Evolutionary conservation across 257 asterid genomes (phyloP).

Genomic region (Haberlea rhodopensis): DNA sequence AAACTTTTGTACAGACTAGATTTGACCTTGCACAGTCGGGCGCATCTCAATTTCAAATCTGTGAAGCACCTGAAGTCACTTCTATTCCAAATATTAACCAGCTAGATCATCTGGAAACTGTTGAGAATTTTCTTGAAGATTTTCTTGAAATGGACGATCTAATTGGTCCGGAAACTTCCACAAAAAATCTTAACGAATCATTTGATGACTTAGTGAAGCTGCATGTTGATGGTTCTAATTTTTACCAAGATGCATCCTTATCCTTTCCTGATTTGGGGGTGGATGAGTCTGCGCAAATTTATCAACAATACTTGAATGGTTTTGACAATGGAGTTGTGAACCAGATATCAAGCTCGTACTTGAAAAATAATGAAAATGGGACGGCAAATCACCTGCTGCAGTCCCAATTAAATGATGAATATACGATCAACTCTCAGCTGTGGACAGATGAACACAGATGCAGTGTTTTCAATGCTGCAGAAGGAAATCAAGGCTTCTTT

Average conservation of each 20-base stretch:
- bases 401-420: constrained; percentile 36
- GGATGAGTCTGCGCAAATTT: constrained; percentile 32
- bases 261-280: constrained; percentile 39
- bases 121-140: constrained; percentile 62
- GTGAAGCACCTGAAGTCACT: constrained; percentile 59
- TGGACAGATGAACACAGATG: constrained; percentile 50
- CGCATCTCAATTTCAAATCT: constrained; percentile 37
- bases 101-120: constrained; percentile 26
- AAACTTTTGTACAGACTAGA: constrained; percentile 32
- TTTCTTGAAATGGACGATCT: constrained; percentile 85
- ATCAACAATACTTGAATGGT: constrained; percentile 32
- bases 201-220: constrained; percentile 31
- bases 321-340: constrained; percentile 31
- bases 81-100: constrained; percentile 33
- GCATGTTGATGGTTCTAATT: constrained; percentile 46
- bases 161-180: constrained; percentile 38
- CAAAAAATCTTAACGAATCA: constrained; percentile 31
- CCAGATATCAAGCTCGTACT: constrained; percentile 20
- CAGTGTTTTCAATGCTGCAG: constrained; percentile 34
- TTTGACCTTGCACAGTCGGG: constrained; percentile 46
- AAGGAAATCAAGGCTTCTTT: constrained; percentile 36
- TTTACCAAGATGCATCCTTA: constrained; percentile 47
- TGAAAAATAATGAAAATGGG: constrained; percentile 29
- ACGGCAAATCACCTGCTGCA: constrained; percentile 35
- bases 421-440: constrained; percentile 37